Conservation (phyloP, 805 yeast genomes). For the Candida nanaspora region DNA sequence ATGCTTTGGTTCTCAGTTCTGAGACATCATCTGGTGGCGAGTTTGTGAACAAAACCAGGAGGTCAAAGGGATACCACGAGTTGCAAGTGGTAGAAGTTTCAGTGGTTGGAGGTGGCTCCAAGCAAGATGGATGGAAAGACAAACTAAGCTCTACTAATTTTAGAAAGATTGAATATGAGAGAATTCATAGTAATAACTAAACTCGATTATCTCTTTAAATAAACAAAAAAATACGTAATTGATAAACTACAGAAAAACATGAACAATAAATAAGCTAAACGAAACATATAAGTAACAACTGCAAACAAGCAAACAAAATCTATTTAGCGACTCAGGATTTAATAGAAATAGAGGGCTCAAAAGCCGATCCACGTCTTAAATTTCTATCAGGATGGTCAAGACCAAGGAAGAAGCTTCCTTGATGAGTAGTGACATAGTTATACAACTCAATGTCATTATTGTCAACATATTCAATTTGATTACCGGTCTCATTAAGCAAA, state of each 20-base stretch:
- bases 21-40: slow-evolving; percentile 77
- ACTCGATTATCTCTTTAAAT: slow-evolving; percentile 39
- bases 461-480: slow-evolving; percentile 37
- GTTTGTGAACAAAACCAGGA: slow-evolving; percentile 60
- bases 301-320: neutral
- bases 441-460: slow-evolving; percentile 50
- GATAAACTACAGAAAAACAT: neutral
- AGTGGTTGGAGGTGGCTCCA: slow-evolving; percentile 57
- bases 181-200: neutral
- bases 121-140: slow-evolving; percentile 45
- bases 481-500: slow-evolving; percentile 35
- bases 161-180: slow-evolving; percentile 35
- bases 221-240: slow-evolving; percentile 30
- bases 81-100: slow-evolving; percentile 48
- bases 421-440: slow-evolving; percentile 28
- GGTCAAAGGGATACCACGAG: slow-evolving; percentile 42
- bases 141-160: slow-evolving; percentile 83
- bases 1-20: slow-evolving; percentile 71
- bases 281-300: neutral
- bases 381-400: slow-evolving; percentile 85
- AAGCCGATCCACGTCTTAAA: slow-evolving; percentile 42
- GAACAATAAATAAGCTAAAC: neutral
- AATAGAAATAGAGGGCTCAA: slow-evolving; percentile 55
- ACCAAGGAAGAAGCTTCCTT: slow-evolving; percentile 29
- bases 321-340: slow-evolving; percentile 22